A percentile compares a stretch with the other conserved stretches of the same genome.
Evolutionary conservation across 2,329 filamentous ascomycete genomes (phyloP).

Genomic region (Thielaviopsis punctulata): DNA sequence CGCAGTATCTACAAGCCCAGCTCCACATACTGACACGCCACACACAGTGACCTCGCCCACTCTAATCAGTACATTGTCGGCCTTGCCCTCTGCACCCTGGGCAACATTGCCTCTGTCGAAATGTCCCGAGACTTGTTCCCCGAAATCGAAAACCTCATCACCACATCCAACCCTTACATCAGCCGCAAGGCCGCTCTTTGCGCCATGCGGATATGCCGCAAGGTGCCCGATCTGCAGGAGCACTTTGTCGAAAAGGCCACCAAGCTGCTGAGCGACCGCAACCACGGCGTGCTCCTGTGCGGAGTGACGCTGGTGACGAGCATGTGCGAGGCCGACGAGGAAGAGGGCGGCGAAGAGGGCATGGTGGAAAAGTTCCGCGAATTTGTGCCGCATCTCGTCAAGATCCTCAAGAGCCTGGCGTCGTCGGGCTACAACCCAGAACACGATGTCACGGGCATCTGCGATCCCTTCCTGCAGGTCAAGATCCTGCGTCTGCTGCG

Average conservation of each 20-base stretch:
- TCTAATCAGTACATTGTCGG: constrained; percentile 98
- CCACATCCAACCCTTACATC: constrained; percentile 96
- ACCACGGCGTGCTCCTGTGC: constrained; percentile 87
- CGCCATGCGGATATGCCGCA: constrained; percentile 96
- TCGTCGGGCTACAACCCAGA: constrained; percentile 94
- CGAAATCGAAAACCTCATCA: constrained; percentile 82
- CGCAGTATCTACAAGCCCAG: not conserved
- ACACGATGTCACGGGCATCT: constrained; percentile 95
- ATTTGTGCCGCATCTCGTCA: constrained; percentile 69
- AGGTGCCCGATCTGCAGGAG: constrained; percentile 92
- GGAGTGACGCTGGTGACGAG: constrained; percentile 81
- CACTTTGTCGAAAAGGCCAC: constrained; percentile 94
- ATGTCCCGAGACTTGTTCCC: constrained; percentile 96
- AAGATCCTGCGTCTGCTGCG: constrained; percentile 80
- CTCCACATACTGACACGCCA: constrained; percentile 12
- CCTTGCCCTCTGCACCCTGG: constrained; percentile 84
- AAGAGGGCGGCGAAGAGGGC: constrained; percentile 74
- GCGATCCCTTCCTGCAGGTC: constrained; percentile 92
- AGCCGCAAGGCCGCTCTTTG: constrained; percentile 93
- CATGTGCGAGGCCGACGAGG: constrained; percentile 87
- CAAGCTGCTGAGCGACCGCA: constrained; percentile 72
- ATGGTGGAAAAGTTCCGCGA: constrained; percentile 83
- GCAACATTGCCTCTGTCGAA: constrained; percentile 93
- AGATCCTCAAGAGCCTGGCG: constrained; percentile 78
- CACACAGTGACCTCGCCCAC: constrained; percentile 71